A percentile compares a stretch with the other conserved stretches of the same genome.
These are phyloP conservation scores for Megacollybia marginata DNA, from an alignment of 768 basidiomycete genomes.

Conservation along the genomic window DNA sequence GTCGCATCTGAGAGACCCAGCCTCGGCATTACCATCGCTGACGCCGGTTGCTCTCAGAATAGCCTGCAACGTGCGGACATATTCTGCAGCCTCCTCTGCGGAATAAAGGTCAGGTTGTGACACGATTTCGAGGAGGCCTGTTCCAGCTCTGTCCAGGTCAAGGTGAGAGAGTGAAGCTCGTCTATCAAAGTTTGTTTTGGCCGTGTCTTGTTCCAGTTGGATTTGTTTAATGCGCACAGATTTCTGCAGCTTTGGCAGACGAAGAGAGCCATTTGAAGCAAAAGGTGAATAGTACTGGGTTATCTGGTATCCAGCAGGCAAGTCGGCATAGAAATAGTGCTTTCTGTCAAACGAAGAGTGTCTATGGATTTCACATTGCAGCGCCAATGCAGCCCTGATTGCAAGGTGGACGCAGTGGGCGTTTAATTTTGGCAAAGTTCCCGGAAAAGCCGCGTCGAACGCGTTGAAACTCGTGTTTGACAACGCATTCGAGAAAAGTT, in stretches of 20 bases:
- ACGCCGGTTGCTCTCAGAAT: constrained; percentile 77
- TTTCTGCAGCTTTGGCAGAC: constrained; percentile 29
- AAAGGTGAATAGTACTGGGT: constrained; percentile 84
- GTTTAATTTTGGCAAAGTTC: constrained; percentile 76
- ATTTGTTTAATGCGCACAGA: constrained; percentile 86
- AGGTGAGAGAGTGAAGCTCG: constrained; percentile 50
- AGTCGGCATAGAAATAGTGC: constrained; percentile 96
- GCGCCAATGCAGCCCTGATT: constrained; percentile 72
- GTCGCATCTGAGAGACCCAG: constrained; percentile 91
- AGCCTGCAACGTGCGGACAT: constrained; percentile 77
- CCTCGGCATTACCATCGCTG: constrained; percentile 96
- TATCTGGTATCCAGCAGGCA: constrained; percentile 94
- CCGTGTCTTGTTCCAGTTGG: constrained; percentile 96
- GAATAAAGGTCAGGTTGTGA: constrained; percentile 91
- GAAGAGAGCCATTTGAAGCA: constrained; percentile 58
- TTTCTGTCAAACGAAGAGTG: constrained; percentile 90
- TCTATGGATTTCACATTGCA: constrained; percentile 55
- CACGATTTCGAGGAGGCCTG: constrained; percentile 91
- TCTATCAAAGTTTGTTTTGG: constrained; percentile 65
- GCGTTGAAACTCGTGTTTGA: constrained; percentile 65
- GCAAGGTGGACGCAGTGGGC: constrained; percentile 71
- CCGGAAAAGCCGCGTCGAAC: constrained; percentile 90
- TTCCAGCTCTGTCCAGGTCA: constrained; percentile 88
- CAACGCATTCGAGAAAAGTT: constrained; percentile 69
- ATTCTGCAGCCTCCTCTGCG: constrained; percentile 85